Percentiles rank a stretch among this genome's conserved stretches.
Evolutionary conservation across 1,139 yeast species (phyloP).

Genomic region (Suhomyces maxii): DNA sequence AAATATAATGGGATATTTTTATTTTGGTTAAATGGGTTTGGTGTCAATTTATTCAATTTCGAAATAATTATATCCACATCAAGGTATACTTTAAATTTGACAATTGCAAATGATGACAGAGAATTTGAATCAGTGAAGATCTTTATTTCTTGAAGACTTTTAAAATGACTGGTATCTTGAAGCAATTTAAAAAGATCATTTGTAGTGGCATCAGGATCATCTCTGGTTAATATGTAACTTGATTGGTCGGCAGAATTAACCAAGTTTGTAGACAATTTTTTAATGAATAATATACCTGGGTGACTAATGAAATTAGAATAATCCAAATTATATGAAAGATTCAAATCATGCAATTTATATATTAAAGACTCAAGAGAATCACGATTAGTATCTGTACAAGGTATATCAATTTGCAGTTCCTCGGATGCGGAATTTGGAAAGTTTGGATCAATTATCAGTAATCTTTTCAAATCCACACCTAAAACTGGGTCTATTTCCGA

Average conservation of each 20-base stretch:
- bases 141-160: slow-evolving; percentile 30
- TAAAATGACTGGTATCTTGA: slow-evolving; percentile 24
- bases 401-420: slow-evolving; percentile 7
- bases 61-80: slow-evolving; percentile 36
- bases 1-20: slow-evolving; percentile 14
- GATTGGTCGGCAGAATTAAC: slow-evolving; percentile 14
- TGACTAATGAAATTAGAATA: slow-evolving; percentile 53
- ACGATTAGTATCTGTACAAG: slow-evolving; percentile 10
- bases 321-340: slow-evolving; percentile 13
- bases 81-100: slow-evolving; percentile 37
- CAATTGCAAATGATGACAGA: slow-evolving; percentile 29
- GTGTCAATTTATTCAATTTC: slow-evolving; percentile 18
- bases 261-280: slow-evolving; percentile 36
- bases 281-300: slow-evolving; percentile 65
- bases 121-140: slow-evolving; percentile 18
- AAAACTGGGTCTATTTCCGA: slow-evolving; percentile 3
- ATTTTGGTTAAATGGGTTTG: slow-evolving; percentile 39
- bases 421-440: not conserved
- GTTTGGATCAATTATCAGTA: slow-evolving; percentile 1
- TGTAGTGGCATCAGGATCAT: slow-evolving; percentile 9
- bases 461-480: slow-evolving; percentile 1
- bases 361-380: slow-evolving; percentile 11
- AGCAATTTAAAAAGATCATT: slow-evolving; percentile 27
- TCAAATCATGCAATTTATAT: slow-evolving; percentile 8
- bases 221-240: slow-evolving; percentile 7